phyloP scores from a whole-genome alignment of 257 asterid genomes.

The Primulina eburnea region DNA sequence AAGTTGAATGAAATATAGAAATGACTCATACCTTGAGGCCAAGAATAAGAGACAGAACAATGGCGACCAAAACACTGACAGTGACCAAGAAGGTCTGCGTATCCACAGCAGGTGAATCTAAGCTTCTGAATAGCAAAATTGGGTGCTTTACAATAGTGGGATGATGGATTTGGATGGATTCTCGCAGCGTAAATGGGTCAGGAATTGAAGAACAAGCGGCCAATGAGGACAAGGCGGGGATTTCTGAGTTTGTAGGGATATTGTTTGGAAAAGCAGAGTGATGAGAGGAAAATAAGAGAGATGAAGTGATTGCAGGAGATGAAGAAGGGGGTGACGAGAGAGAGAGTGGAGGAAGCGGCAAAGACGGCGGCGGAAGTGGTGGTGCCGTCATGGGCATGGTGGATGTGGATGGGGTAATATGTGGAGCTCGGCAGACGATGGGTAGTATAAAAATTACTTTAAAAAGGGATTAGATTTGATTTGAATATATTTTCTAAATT shows the following conservation, averaged over 20 bases:
- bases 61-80: constrained; percentile 76
- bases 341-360: constrained; percentile 28
- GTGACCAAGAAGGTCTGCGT: constrained; percentile 83
- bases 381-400: constrained; percentile 25
- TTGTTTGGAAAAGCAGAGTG: constrained; percentile 21
- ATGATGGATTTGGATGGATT: constrained; percentile 27
- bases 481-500: no score
- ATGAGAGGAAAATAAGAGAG: neutral
- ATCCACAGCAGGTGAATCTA: constrained; percentile 57
- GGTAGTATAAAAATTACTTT: neutral
- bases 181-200: constrained; percentile 26
- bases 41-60: constrained; percentile 74
- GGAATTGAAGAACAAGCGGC: constrained; percentile 19
- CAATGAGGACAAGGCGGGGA: constrained; percentile 36
- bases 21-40: constrained; percentile 66
- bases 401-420: constrained; percentile 24
- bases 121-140: constrained; percentile 52
- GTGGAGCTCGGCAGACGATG: constrained; percentile 34
- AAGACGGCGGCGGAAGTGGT: constrained; percentile 39
- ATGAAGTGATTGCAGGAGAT: constrained; percentile 3
- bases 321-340: constrained; percentile 16
- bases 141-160: constrained; percentile 21
- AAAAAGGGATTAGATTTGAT: no score
- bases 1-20: no score
- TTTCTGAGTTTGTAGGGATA: constrained; percentile 31